Evolutionary conservation across 345 rosid genomes (phyloP).

Genomic region (Eucalyptus sideroxylon): DNA sequence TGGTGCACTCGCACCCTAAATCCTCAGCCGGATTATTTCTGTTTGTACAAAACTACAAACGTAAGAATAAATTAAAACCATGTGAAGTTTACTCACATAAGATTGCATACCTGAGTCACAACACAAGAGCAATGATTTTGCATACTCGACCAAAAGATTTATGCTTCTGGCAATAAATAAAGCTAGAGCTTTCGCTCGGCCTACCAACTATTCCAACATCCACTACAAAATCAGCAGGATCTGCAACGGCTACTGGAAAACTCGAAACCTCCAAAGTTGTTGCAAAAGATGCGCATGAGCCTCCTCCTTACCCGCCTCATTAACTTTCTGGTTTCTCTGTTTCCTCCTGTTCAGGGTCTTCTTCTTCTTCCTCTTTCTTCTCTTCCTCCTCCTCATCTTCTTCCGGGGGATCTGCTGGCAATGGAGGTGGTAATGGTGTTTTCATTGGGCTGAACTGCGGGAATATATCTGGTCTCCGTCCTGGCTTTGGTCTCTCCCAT

Average conservation of each 20-base stretch:
- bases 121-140: not conserved
- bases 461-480: constrained; percentile 29
- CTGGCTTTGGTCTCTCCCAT: constrained; percentile 36
- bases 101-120: not conserved
- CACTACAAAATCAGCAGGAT: not conserved
- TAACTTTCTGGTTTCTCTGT: constrained; percentile 11
- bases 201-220: not conserved
- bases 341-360: constrained; percentile 25
- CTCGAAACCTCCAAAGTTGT: not conserved
- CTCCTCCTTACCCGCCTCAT: not conserved
- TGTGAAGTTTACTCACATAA: not conserved
- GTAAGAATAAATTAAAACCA: not conserved
- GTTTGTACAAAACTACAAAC: not conserved
- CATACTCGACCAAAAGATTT: not conserved
- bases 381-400: constrained; percentile 40
- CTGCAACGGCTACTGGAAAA: not conserved
- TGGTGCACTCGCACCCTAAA: not conserved
- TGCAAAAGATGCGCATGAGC: not conserved
- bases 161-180: not conserved
- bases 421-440: constrained; percentile 28
- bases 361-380: constrained; percentile 20
- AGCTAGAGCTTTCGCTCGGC: not conserved
- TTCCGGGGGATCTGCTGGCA: constrained; percentile 35
- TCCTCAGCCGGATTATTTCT: not conserved
- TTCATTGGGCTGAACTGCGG: constrained; percentile 38